phyloP scores from a whole-genome alignment of 2,329 filamentous ascomycete genomes.

The Fusarium fracticaudum region DNA sequence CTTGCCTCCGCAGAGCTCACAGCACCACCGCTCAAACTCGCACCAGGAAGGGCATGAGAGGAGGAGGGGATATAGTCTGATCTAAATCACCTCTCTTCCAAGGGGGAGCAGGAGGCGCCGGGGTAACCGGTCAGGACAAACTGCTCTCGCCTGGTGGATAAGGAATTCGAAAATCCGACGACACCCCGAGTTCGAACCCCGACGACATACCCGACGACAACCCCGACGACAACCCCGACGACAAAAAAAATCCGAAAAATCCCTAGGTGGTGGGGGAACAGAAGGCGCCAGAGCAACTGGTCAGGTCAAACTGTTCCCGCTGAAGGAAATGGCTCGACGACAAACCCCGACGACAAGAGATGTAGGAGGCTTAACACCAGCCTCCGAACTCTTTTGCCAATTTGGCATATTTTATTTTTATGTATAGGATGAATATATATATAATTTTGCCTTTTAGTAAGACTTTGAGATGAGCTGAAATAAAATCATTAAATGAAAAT shows the following conservation, averaged over 20 bases:
- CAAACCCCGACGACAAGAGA: constrained; percentile 34
- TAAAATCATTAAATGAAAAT: fast-evolving
- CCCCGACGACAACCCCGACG: neutral
- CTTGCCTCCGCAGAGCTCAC: neutral
- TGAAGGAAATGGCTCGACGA: constrained; percentile 17
- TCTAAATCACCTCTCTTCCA: neutral
- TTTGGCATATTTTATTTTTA: neutral
- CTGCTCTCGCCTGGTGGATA: constrained; percentile 31
- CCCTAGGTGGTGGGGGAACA: neutral
- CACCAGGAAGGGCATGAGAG: neutral
- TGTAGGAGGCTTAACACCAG: constrained; percentile 36
- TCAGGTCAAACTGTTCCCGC: constrained; percentile 42
- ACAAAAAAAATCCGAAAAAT: neutral
- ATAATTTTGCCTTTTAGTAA: neutral
- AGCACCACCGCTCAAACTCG: neutral
- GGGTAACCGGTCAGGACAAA: constrained; percentile 45
- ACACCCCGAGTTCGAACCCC: constrained; percentile 30
- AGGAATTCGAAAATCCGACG: neutral
- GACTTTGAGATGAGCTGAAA: neutral
- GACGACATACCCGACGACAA: neutral
- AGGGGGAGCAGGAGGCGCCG: constrained; percentile 39
- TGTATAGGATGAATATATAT: fast-evolving
- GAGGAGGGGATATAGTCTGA: constrained; percentile 17
- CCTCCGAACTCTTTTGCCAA: constrained; percentile 45
- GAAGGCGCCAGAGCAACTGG: constrained; percentile 40